Base-by-base conservation (phyloP, 306 rosid species). In the Boehmeria nivea region DNA sequence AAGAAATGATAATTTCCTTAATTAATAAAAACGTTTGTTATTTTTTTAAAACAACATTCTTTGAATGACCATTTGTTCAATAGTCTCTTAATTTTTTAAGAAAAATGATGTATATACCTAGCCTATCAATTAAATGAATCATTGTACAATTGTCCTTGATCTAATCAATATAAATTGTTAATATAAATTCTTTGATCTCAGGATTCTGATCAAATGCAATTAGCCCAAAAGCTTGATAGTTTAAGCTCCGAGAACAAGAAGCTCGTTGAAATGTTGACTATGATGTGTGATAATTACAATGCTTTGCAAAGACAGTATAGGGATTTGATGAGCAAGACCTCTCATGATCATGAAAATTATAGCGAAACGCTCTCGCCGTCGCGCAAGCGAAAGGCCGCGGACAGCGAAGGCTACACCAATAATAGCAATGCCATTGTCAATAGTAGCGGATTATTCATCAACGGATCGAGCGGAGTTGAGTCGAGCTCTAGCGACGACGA, bases 191-290 rank as follows among this genome's bases (percentile, higher is more conserved):
- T 0, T 4, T 31, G 5, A 31, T 31, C 5, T 31, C 36, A 31
- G 36, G 36, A 31, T 31, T 31, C 36, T 31, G 31, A n/a, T n/a
- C n/a, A 59, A 26, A 64, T 52, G 19, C 58, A 52, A 24, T 59
- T 82, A 64, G 70, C 47, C 10, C 78, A 80, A 67, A 83, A 86
- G 66, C 64, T 86, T 55, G 61, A 61, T 17, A 83, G 88, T 21
- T 19, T 81, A 0, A 78, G 42, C 56, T 16, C 70, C 3, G 97
- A 90, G 80, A 90, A 86, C 54, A 73, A 66, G 78, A 81, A 47
- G 65, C 81, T 90, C 20, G 69, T 43, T 1, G 66, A 79, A 57
- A 69, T 10, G 66, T 16, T 89, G 57, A 68, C 53, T 4, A 40
- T 54, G 6, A 39, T 89, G 75, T 56, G 66, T 15, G 76, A 78